Base-by-base conservation (phyloP, 225 moss, liverwort and hornwort species). In the Thuidium tamariscinum region DNA sequence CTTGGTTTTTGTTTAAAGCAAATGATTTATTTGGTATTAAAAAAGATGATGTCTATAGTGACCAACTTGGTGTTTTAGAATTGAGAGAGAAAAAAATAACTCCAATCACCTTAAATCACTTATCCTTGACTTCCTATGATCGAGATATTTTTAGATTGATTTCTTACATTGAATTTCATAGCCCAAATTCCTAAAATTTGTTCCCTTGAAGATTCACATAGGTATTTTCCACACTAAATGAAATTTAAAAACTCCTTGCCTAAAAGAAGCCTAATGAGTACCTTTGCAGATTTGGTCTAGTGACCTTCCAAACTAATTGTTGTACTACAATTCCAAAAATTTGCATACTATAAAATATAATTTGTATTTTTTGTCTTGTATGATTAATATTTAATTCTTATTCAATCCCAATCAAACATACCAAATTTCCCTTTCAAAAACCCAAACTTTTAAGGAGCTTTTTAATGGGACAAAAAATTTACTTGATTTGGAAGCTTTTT, bases 1-100 rank as follows among this genome's bases (percentile, higher is more conserved):
- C 0, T 41, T 41, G 4, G 0, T 8, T 23, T 23, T 37, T 51
- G 13, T 66, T 66, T 67, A 3, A 12, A 37, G 3, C 7, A 13
- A 13, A 37, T 37, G 1, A 67, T 21, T 67, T 2, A 22, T 0
- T 13, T 0, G 0, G 4, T 37, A 13, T 0, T 0, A 0, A 12
- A 39, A 23, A 23, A 0, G 7, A 67, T 39, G 13, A 37, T 39
- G 39, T 34, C 5, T 2, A 9, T 0, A 4, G 0, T 34, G 17
- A 63, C 9, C 13, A 29, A 7, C 6, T 5, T 7, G 2, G 1
- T 1, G 4, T 30, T 62, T 30, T 4, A 62, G 3, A 13, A 0
- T 39, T 13, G 25, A 14, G 5, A 69, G 1, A 69, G 8, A 41
- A 1, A 41, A 1, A 68, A 25, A 41, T 39, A 41, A 69, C 1